A percentile compares a stretch with the other conserved stretches of the same genome.
Evolutionary conservation across 495 filamentous ascomycete genomes (phyloP).

Genomic region (Aspergillus mulundensis): DNA sequence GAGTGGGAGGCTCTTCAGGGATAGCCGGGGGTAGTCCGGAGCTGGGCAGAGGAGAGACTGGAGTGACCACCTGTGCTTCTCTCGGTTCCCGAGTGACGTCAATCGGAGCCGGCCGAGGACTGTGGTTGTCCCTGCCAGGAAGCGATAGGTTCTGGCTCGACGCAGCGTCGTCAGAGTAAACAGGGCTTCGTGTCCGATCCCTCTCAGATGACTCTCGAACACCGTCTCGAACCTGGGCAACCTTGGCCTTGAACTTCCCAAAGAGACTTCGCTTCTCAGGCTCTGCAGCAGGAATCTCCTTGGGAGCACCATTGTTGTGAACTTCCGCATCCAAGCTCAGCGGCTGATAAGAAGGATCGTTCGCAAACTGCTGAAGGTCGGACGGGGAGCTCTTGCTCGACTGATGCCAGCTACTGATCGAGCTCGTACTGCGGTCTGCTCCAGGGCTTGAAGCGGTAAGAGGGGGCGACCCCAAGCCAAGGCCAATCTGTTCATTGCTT

Average conservation of each 20-base stretch:
- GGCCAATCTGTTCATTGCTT: constrained; percentile 49
- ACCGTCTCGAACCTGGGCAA: constrained; percentile 70
- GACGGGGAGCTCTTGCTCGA: constrained; percentile 27
- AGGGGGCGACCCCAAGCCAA: constrained; percentile 45
- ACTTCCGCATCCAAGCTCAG: constrained; percentile 37
- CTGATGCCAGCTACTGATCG: constrained; percentile 56
- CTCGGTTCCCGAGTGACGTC: constrained; percentile 26
- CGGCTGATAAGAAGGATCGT: constrained; percentile 38
- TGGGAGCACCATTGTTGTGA: constrained; percentile 27
- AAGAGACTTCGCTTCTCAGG: constrained; percentile 67
- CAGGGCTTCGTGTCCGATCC: constrained; percentile 51
- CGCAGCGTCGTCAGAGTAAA: constrained; percentile 28
- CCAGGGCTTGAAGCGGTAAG: constrained; percentile 56
- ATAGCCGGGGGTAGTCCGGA: constrained; percentile 37
- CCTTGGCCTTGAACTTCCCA: constrained; percentile 80
- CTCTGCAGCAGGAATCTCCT: constrained; percentile 38
- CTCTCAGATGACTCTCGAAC: constrained; percentile 55
- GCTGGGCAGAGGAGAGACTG: constrained; percentile 32
- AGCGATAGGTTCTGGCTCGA: constrained; percentile 29
- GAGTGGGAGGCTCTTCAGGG: constrained; percentile 39
- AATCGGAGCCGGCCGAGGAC: constrained; percentile 22
- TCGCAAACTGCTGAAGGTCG: constrained; percentile 26
- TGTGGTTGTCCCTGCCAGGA: constrained; percentile 10
- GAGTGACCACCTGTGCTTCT: constrained; percentile 25
- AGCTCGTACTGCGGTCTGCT: constrained; percentile 66